These are phyloP conservation scores for Triangularia verruculosa DNA, from an alignment of 2,329 filamentous ascomycete species.

Conservation along the genomic window DNA sequence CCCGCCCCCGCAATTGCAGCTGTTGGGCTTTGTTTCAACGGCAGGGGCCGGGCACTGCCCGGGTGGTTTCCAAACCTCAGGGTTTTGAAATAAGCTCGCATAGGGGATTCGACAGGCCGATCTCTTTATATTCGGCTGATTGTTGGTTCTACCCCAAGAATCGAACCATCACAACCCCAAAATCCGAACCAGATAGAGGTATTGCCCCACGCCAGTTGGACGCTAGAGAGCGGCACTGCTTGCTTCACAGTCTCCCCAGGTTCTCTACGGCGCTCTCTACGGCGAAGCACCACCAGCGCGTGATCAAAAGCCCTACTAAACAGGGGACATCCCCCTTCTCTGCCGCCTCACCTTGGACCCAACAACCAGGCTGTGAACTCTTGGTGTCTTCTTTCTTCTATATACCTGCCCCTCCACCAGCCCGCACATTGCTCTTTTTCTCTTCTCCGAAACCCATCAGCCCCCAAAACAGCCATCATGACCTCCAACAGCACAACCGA, in stretches of 20 bases:
- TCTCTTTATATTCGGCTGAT: neutral
- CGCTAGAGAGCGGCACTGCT: constrained; percentile 11
- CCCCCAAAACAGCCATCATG: constrained; percentile 14
- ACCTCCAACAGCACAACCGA: constrained; percentile 16
- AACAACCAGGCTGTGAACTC: neutral
- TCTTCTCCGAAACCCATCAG: neutral
- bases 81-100: neutral
- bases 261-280: too few species aligned
- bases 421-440: neutral
- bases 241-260: neutral
- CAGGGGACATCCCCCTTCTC: neutral
- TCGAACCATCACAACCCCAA: neutral
- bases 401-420: neutral
- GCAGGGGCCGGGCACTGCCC: neutral
- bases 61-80: neutral
- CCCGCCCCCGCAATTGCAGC: neutral
- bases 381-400: neutral
- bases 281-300: neutral
- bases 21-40: neutral
- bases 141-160: neutral
- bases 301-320: constrained; percentile 3
- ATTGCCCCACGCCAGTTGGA: constrained; percentile 4
- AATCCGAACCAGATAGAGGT: neutral
- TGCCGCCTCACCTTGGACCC: constrained; percentile 4
- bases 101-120: neutral